phyloP scores from a whole-genome alignment of 2,329 filamentous ascomycete genomes.

The Xylaria sp. region DNA sequence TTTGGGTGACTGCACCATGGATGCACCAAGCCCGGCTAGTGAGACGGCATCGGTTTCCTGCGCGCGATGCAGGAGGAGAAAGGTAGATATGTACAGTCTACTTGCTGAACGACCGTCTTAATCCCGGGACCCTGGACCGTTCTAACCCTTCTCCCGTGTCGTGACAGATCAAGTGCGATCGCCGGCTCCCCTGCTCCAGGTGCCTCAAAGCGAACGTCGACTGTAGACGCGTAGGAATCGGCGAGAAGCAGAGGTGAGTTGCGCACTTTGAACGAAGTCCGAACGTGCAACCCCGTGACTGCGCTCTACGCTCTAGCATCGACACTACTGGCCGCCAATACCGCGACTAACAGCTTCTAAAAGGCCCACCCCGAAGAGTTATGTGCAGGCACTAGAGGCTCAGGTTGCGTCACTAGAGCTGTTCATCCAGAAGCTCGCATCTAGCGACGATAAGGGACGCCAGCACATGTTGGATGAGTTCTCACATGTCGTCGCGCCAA shows the following conservation, averaged over 20 bases:
- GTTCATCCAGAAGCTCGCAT: constrained; percentile 41
- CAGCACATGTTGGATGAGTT: constrained; percentile 40
- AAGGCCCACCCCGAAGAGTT: constrained; percentile 41
- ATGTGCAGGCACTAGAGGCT: constrained; percentile 44
- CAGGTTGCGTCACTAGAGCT: constrained; percentile 42
- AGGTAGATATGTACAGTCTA: constrained; percentile 7
- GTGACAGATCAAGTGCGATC: constrained; percentile 20
- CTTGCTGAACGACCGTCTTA: neutral
- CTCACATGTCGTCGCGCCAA: constrained; percentile 22
- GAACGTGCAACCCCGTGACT: neutral
- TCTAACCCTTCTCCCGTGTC: constrained; percentile 3
- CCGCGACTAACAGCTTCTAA: constrained; percentile 1
- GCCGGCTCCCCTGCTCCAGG: constrained; percentile 17
- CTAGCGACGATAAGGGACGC: constrained; percentile 36
- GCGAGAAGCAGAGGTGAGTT: constrained; percentile 22
- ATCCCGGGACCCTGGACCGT: neutral
- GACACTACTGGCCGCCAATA: neutral
- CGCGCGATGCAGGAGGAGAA: constrained; percentile 17
- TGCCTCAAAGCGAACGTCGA: constrained; percentile 15
- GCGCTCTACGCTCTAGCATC: neutral
- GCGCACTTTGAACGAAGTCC: neutral
- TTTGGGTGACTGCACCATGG: constrained; percentile 5
- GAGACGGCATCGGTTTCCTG: constrained; percentile 18
- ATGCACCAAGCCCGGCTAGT: constrained; percentile 1
- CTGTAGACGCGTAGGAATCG: constrained; percentile 17